A percentile compares a stretch with the other conserved stretches of the same genome.
These are phyloP conservation scores for Miamiensis avidus DNA, from an alignment of 169 alveolate genomes.

Conservation along the genomic window DNA sequence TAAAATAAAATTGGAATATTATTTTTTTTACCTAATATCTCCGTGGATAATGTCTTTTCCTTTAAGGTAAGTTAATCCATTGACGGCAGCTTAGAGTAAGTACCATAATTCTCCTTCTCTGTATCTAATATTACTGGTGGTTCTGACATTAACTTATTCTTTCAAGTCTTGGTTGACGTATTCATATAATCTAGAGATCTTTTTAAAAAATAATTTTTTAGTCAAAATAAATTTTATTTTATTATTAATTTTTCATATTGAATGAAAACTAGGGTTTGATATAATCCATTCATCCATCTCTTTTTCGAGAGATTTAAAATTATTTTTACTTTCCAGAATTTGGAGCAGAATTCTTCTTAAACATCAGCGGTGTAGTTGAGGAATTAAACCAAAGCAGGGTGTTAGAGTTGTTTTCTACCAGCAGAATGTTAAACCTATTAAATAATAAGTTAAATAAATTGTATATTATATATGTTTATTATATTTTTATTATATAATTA, in stretches of 20 bases:
- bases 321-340: not conserved
- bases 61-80: conserved; percentile 8
- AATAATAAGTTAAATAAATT: too few relatives aligned
- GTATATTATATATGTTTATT: too few relatives aligned
- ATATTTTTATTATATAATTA: too few relatives aligned
- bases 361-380: not conserved
- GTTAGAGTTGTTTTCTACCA: not conserved
- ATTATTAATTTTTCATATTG: too few relatives aligned
- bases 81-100: conserved; percentile 2
- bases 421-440: not conserved
- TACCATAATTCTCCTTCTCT: conserved; percentile 28
- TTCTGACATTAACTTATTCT: not conserved
- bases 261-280: not conserved
- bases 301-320: not conserved
- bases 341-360: not conserved
- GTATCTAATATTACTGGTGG: not conserved
- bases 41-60: conserved; percentile 17
- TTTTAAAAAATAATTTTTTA: too few relatives aligned
- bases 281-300: not conserved
- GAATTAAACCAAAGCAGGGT: not conserved
- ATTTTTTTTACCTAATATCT: conserved; percentile 9
- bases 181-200: not conserved
- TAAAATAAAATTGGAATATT: too few relatives aligned
- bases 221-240: too few relatives aligned
- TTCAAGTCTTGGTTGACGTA: not conserved